Evolutionary conservation across 1,284 basidiomycete genomes (phyloP), one percentile per base, ranked within the genome.

Genomic region (Leccinum colubrinum): DNA sequence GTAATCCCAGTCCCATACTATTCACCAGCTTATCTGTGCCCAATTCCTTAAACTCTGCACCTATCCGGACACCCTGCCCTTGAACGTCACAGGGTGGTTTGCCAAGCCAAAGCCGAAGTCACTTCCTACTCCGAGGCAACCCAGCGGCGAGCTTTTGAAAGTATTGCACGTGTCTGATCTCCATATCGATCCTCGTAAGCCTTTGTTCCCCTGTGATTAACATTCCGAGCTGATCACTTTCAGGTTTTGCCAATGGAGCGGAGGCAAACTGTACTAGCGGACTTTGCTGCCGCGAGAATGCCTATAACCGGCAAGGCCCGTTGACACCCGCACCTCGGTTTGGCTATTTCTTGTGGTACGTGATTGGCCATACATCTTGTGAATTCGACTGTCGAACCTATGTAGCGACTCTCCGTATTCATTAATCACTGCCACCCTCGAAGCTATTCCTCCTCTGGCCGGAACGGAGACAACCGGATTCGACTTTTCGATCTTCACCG

Each of bases 131-230:
- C 77, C 79, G 0, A 86, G 81, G 71, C 77, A 80, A 69, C 79
- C 82, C 12, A 88, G 84, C 53, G 88, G 88, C 9, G 77, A 87
- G 67, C 80, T 84, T 54, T 75, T 93, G 48, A 91, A 89, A 68
- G 86, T 93, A 2, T 75, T 93, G 54, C 92, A 94, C 69, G 66
- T 93, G 14, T 91, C 89, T 0, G 91, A 94, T 68, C 79, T 91
- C 62, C 92, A 94, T 74, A 76, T 94, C 58, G 92, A 94, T 70
- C 86, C 91, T 54, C 80, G 83, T 86, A 67, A 61, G 80, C 67
- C 4, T 33, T 22, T 30, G 25, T 33, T 14, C 14, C 20, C 14
- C 12, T 54, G 8, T 62, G 17, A 62, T 60, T 35, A n/a, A 51
- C 20, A 51, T 27, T 51, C 22, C 20, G 22, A 12, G 7, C 50